These are phyloP conservation scores for Vitis hybrid DNA, from an alignment of 177 flowering plant genomes.

Conservation along the genomic window DNA sequence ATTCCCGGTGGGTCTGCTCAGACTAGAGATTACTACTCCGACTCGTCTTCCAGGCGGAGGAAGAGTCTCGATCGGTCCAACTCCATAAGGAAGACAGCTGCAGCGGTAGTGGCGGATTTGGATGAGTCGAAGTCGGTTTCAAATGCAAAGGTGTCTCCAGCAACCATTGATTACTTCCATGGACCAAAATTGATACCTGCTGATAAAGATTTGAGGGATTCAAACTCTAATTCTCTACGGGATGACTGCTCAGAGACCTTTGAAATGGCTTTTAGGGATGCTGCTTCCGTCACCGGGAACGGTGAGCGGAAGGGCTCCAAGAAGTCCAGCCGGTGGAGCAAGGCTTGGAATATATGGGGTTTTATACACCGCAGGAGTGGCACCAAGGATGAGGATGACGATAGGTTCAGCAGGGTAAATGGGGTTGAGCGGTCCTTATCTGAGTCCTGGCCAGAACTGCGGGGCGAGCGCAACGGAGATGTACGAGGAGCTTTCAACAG, in stretches of 20 bases:
- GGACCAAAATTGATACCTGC: slow-evolving; percentile 39
- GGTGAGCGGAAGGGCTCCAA: slow-evolving; percentile 45
- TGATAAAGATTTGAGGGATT: slow-evolving; percentile 47
- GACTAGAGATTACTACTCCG: slow-evolving; percentile 84
- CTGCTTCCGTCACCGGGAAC: slow-evolving; percentile 30
- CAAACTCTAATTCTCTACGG: slow-evolving; percentile 58
- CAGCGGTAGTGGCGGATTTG: slow-evolving; percentile 69
- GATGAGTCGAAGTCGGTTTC: slow-evolving; percentile 59
- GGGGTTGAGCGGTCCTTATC: slow-evolving; percentile 85
- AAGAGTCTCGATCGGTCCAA: slow-evolving; percentile 76
- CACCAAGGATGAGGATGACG: slow-evolving; percentile 64
- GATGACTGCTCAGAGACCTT: slow-evolving; percentile 76
- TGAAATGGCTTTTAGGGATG: slow-evolving; percentile 52
- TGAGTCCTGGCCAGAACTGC: slow-evolving; percentile 81
- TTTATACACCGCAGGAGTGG: slow-evolving; percentile 56
- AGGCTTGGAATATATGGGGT: slow-evolving; percentile 70
- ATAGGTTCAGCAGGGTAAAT: slow-evolving; percentile 49
- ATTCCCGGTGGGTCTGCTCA: slow-evolving; percentile 82
- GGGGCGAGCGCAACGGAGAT: slow-evolving; percentile 52
- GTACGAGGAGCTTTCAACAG: slow-evolving; percentile 35
- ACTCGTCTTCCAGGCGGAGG: slow-evolving; percentile 64
- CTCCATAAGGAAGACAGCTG: slow-evolving; percentile 67
- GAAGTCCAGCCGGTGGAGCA: slow-evolving; percentile 69
- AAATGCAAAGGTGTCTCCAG: slow-evolving; percentile 67
- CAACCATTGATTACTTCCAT: slow-evolving; percentile 36